Conservation (phyloP, 495 filamentous ascomycete species). For the Talaromyces stipitatus region DNA sequence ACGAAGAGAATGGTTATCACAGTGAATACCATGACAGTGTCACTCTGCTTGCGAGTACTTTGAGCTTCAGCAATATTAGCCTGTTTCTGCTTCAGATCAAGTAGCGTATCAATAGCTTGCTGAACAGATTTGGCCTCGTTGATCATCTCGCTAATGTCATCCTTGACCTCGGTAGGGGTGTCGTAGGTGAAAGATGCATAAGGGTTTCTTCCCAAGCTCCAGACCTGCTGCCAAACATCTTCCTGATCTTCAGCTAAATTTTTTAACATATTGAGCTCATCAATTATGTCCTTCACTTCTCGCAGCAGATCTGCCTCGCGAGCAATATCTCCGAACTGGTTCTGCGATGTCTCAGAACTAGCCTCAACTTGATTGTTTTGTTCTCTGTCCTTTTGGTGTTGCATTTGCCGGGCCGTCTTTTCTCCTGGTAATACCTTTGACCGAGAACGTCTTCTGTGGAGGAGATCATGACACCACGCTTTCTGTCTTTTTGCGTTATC, state of each 20-base stretch:
- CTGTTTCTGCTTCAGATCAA: conserved; percentile 44
- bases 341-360: background rate
- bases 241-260: conserved; percentile 19
- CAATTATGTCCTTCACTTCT: conserved; percentile 19
- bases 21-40: conserved; percentile 56
- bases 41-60: conserved; percentile 45
- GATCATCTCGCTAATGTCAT: conserved; percentile 16
- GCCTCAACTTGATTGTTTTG: background rate
- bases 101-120: conserved; percentile 17
- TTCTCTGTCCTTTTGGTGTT: no score
- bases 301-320: conserved; percentile 17
- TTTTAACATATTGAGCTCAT: conserved; percentile 25
- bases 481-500: no score
- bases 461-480: no score
- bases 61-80: conserved; percentile 51
- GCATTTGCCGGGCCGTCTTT: no score
- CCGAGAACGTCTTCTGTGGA: no score
- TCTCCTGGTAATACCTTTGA: no score
- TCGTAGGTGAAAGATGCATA: conserved; percentile 2
- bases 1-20: conserved; percentile 54
- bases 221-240: conserved; percentile 6
- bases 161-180: conserved; percentile 16
- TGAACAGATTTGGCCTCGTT: conserved; percentile 14
- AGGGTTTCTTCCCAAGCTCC: background rate
- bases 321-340: conserved; percentile 9